These are phyloP conservation scores for Gautieria morchelliformis DNA, from an alignment of 768 basidiomycete species.

Conservation along the genomic window DNA sequence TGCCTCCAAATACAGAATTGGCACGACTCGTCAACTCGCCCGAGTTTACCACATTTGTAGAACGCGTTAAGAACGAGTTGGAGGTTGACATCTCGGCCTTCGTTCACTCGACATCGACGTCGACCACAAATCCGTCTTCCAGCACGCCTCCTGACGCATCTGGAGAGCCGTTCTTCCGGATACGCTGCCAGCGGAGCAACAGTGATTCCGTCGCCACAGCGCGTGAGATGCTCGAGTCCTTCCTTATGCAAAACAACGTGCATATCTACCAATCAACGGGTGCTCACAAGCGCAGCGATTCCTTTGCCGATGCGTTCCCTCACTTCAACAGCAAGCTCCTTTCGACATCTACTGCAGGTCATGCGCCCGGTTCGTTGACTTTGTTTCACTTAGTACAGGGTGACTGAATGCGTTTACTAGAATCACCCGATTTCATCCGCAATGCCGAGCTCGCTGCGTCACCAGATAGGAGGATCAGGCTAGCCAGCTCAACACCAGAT, in stretches of 20 bases:
- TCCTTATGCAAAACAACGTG: slow-evolving; percentile 73
- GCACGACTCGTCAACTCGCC: slow-evolving; percentile 61
- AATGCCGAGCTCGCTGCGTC: slow-evolving; percentile 49
- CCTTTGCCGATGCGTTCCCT: slow-evolving; percentile 91
- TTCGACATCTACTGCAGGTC: slow-evolving; percentile 56
- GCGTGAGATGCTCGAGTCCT: slow-evolving; percentile 89
- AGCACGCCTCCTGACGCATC: slow-evolving; percentile 30
- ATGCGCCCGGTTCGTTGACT: slow-evolving; percentile 31
- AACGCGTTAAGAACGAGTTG: slow-evolving; percentile 86
- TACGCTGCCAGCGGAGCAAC: slow-evolving; percentile 93
- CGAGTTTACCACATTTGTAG: slow-evolving; percentile 82
- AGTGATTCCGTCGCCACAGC: slow-evolving; percentile 87
- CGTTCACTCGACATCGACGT: slow-evolving; percentile 60
- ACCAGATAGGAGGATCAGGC: slow-evolving; percentile 59
- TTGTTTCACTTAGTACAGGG: neutral
- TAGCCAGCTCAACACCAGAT: slow-evolving; percentile 86
- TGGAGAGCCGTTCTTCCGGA: slow-evolving; percentile 67
- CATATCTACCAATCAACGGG: slow-evolving; percentile 73
- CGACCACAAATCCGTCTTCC: slow-evolving; percentile 13
- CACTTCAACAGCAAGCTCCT: slow-evolving; percentile 94
- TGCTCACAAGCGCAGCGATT: slow-evolving; percentile 82
- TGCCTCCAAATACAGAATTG: slow-evolving; percentile 77
- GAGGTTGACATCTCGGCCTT: slow-evolving; percentile 65
- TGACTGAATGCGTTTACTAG: slow-evolving; percentile 25
- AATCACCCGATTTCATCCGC: slow-evolving; percentile 58